phyloP scores from a whole-genome alignment of 305 asterid species.

The Solanum hybrid region DNA sequence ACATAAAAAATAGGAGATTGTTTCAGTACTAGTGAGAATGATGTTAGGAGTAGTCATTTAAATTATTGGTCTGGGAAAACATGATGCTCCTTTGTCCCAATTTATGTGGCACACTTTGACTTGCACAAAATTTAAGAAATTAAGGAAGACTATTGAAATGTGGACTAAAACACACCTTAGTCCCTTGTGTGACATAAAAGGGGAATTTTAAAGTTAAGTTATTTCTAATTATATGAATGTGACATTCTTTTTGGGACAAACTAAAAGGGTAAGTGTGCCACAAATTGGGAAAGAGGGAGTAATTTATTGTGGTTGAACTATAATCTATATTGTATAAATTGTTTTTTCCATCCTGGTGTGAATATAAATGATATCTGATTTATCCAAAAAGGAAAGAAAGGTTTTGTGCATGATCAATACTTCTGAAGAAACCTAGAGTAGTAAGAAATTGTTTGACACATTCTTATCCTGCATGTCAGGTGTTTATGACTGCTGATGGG shows the following conservation, averaged over 20 bases:
- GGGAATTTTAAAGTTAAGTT: background rate
- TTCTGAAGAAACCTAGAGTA: background rate
- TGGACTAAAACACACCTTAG: background rate
- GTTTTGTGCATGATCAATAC: background rate
- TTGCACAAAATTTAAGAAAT: background rate
- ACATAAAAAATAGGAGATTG: background rate
- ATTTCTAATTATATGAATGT: background rate
- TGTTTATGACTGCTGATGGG: constrained; percentile 34
- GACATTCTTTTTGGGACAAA: background rate
- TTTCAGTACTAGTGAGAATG: background rate
- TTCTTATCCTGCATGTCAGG: constrained; percentile 20
- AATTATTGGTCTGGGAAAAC: background rate
- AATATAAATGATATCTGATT: background rate
- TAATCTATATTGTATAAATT: background rate
- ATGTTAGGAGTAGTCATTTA: background rate
- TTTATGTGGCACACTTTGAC: background rate
- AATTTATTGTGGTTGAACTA: background rate
- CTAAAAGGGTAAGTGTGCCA: background rate
- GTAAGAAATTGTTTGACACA: background rate
- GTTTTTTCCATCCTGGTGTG: background rate
- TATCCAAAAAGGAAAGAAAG: background rate
- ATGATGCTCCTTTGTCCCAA: background rate
- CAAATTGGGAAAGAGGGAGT: background rate
- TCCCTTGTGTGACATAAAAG: background rate
- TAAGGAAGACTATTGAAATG: background rate